Base-by-base conservation (phyloP, 139 green algal genomes). In the Gonium pectorale region DNA sequence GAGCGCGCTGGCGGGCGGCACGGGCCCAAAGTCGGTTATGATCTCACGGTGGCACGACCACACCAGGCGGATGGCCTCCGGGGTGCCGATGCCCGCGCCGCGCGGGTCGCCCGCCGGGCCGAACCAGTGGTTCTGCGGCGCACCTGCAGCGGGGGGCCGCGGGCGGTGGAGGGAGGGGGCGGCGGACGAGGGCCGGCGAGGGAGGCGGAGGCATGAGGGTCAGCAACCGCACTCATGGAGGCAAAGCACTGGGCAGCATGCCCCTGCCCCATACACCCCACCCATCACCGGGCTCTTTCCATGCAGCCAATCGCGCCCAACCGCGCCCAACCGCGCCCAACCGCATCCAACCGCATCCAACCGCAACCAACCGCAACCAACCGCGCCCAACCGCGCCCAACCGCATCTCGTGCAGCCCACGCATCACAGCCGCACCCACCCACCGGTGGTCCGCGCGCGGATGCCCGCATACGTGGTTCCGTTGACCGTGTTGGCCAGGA, bases 41-140 rank as follows among this genome's bases (percentile, higher is more conserved):
- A 98, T 91, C 79, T 98, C 95, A 9, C 97, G 87, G 90, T 99
- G 97, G 73, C 93, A 98, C 0, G 94, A 98, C 97, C 97, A 99
- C 49, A 99, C 97, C 60, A 98, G 86, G 31, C 85, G 87, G 80
- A 99, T 99, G 44, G 97, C 97, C 89, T 99, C 97, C 8, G 95
- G 95, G 0, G 97, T 99, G 71, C 97, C 97, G 79, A 99, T 99
- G 74, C 97, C 97, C 0, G 97, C 97, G 22, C 90, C 95, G 2
- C 97, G 90, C 0, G 97, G 97, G 85, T 99, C 97, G 43, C 97
- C 95, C 0, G 95, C 95, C 1, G 97, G 97, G 1, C 97, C 97
- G 86, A 99, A 99, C 97, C 97, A 99, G 92, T 99, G 97, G 92
- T 99, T 99, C 78, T 99, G 97, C 4, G 97, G 97, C 2, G 97